Evolutionary conservation across 2,329 filamentous ascomycete species (phyloP).

Genomic region (Orbilia javanica): DNA sequence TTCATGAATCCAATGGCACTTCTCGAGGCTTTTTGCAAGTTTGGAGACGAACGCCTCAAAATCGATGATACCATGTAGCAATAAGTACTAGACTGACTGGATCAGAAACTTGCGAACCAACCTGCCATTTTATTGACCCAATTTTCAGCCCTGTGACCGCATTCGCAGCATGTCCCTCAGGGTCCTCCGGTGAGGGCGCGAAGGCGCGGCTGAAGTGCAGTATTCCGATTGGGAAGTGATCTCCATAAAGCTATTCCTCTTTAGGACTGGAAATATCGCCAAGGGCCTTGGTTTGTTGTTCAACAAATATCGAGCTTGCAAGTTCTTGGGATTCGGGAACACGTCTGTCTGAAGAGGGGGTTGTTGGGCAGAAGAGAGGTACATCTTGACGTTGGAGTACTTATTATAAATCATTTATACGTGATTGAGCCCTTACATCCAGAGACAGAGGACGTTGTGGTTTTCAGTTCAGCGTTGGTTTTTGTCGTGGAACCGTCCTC

Average conservation of each 20-base stretch:
- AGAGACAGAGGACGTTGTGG: neutral
- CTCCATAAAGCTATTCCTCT: neutral
- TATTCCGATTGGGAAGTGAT: neutral
- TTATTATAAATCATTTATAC: neutral
- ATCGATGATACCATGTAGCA: neutral
- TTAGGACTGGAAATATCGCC: slow-evolving; percentile 6
- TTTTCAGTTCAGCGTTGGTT: neutral
- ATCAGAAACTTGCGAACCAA: neutral
- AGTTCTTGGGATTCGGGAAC: neutral
- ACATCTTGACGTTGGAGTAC: neutral
- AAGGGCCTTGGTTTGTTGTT: neutral
- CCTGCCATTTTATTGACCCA: neutral
- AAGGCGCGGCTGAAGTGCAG: neutral
- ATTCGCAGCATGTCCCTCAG: neutral
- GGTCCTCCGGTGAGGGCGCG: neutral
- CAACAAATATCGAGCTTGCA: neutral
- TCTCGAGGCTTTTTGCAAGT: neutral
- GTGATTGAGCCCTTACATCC: too few species aligned
- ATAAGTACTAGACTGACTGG: neutral
- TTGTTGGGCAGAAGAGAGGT: neutral
- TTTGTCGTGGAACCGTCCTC: too few species aligned
- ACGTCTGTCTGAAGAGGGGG: neutral
- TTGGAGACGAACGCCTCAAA: neutral
- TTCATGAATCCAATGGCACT: neutral
- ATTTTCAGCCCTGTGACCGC: neutral